Base-by-base conservation (phyloP, 306 rosid species). In the Sicyos baderoa region DNA sequence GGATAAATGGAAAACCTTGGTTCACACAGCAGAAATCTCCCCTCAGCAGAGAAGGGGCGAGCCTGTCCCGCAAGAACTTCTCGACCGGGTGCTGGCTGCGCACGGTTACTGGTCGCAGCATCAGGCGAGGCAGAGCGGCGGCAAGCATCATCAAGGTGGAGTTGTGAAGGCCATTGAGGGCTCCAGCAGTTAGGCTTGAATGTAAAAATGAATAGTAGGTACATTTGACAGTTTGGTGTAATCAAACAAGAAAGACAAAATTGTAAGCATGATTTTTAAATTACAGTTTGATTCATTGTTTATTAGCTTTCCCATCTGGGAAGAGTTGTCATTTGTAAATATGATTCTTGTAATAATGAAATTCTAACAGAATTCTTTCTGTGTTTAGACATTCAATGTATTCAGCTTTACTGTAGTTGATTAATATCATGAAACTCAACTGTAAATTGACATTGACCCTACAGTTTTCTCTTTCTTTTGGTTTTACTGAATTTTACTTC, bases 1-100 rank as follows among this genome's bases (percentile, higher is more conserved):
- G 97, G 98, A 93, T 76, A 93, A 93, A 78, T 89, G 97, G 97
- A 93, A 93, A 77, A 93, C 98, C 16, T 75, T 89, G 81, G 98
- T 93, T 48, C 98, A 93, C 81, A 93, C 97, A 3, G 96, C 98
- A 14, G 83, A 71, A 79, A 93, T 89, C 23, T 77, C 89, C 4
- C 98, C 97, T 16, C 97, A 89, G 76, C 97, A 93, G 73, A 85
- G 98, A 80, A 85, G 98, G 81, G 98, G 98, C 17, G 90, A 89
- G 79, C 91, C 96, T 45, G 96, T 93, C 0, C 97, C 98, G 0
- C 96, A 93, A 76, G 91, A 83, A 75, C 88, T 93, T 17, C 74
- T 93, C 84, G 81, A 93, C 81, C 79, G 97, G 71, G 97, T 89
- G 32, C 81, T 89, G 85, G 87, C 86, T 49, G 91, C 96, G 0